These are phyloP conservation scores for Ampelocalamus luodianensis DNA, from an alignment of 176 grass and related monocot species.

Conservation along the genomic window DNA sequence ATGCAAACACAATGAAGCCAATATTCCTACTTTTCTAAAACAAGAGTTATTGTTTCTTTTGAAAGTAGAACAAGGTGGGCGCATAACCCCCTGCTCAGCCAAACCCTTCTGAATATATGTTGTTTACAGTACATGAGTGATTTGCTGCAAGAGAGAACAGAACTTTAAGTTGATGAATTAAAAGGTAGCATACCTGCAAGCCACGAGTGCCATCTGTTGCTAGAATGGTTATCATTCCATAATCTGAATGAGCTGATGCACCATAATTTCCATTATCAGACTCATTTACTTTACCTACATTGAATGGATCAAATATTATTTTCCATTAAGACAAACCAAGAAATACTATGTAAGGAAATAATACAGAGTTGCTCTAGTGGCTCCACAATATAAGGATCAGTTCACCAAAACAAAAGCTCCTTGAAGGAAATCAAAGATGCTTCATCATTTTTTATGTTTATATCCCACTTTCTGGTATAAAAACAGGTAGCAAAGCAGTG, in stretches of 20 bases:
- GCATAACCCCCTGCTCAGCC: neutral
- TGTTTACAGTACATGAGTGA: neutral
- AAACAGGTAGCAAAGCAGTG: neutral
- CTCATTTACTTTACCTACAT: constrained; percentile 55
- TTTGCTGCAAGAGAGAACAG: constrained; percentile 1
- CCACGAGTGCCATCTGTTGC: constrained; percentile 83
- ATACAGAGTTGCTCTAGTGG: neutral
- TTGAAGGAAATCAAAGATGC: neutral
- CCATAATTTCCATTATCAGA: constrained; percentile 73
- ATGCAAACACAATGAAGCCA: constrained; percentile 1
- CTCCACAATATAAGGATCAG: neutral
- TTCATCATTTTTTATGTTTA: neutral
- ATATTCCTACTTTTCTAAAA: neutral
- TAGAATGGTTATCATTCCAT: constrained; percentile 77
- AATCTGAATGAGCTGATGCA: constrained; percentile 89
- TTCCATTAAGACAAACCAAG: neutral
- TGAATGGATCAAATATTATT: constrained; percentile 1
- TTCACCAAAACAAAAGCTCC: neutral
- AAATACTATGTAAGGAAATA: constrained; percentile 4
- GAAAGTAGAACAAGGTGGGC: neutral
- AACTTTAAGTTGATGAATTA: constrained; percentile 10
- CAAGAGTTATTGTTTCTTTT: neutral
- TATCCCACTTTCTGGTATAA: neutral
- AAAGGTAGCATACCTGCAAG: constrained; percentile 54
- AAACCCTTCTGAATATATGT: neutral